Base-by-base conservation (phyloP, 129 eudicot species). In the Flaveria bidentis region DNA sequence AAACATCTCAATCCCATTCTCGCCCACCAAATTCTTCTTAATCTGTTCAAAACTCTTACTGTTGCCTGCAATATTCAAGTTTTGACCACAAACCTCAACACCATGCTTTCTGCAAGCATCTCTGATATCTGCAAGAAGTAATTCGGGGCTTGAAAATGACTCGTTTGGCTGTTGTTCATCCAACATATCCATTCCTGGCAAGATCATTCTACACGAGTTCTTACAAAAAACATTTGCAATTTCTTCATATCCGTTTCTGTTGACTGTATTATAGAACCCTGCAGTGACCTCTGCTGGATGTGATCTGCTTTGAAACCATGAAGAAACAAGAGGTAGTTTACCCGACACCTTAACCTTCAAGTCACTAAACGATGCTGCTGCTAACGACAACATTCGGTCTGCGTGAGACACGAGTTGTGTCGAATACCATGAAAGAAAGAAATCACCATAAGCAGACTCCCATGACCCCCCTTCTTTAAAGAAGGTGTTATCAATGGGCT, bases 391-490 rank as follows among this genome's bases (percentile, higher is more conserved):
- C 74, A 94, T 77, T 52, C 86, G 86, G 76, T 91, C 93, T 1
- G 87, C 96, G 4, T 94, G 98, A 50, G 80, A 65, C 26, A 84
- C 5, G 22, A 88, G 96, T 57, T 82, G 86, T 45, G 53, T 70
- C 0, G 97, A 88, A 80, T 94, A 94, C 98, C 97, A 94, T 9
- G 93, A 87, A 16, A 94, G 97, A 80, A 94, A 94, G 75, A 94
- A 94, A 67, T 88, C 90, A 16, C 96, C 98, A 70, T 94, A 94
- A 7, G 81, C 78, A 25, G 82, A 82, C 81, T 94, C 93, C 98
- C 98, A 94, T 8, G 98, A 88, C 4, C 97, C 97, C 8, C 85
- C 87, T 26, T 88, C 82, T 60, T 71, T 83, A 13, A 91, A 91
- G 83, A 94, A 94, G 47, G 84, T 86, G 73, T 77, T 74, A 2